Evolutionary conservation across 192 early-diverging fungal species (phyloP), one percentile per base, ranked within the genome.

Genomic region (Podila minutissima): DNA sequence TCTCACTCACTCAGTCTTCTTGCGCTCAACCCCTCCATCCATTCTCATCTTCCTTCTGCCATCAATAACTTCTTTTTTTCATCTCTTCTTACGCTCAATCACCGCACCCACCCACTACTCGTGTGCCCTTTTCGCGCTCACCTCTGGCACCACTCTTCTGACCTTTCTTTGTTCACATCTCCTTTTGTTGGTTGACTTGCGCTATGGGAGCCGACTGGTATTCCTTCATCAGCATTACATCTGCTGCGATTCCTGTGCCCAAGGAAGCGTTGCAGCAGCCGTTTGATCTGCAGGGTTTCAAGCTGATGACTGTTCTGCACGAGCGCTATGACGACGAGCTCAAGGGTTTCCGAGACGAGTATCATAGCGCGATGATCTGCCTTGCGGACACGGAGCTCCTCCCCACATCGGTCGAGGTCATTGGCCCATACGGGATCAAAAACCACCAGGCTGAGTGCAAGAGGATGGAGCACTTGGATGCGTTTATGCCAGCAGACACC

Each of bases 201-300:
- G 63, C 46, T 12, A 53, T 66, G 64, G 64, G 64, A n/a, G 26
- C 50, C 29, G 64, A 29, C 31, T 53, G 50, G 50, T 66, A 66
- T 55, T 3, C 2, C 64, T 66, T 66, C 9, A 6, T 8, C 55
- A 53, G 50, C 64, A 53, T 32, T 32, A 66, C 50, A 50, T 50
- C 48, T 53, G 64, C 64, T 31, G 64, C 64, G 26, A 66, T 66
- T 66, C 64, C 64, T 50, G 64, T 66, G 29, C 64, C 64, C 46
- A 66, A 53, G 33, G 64, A 53, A 28, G 64, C 64, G 29, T 15
- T 66, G 26, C 64, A 66, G 48, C 46, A 51, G 31, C 64, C 64
- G 41, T 66, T 66, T 31, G 31, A 51, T 53, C 29, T 66, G 17
- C 64, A 66, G 50, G 64, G 64, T n/a, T 66, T 66, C 49, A 51